Percentiles rank a stretch among this genome's conserved stretches.
phyloP scores from a whole-genome alignment of 1,284 basidiomycete species.

The Ceratobasidium sp. region DNA sequence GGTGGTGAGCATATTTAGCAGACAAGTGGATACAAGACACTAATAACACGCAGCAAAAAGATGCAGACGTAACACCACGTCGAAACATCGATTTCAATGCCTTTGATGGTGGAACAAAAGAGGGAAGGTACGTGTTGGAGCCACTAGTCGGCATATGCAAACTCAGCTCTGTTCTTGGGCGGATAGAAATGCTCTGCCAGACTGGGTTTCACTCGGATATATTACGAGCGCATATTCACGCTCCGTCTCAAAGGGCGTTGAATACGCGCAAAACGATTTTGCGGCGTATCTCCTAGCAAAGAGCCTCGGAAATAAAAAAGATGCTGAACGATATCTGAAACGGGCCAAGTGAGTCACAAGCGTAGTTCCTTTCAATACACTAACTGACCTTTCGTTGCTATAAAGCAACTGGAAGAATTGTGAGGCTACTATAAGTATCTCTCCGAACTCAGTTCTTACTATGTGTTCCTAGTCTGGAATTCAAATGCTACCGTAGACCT shows the following conservation, averaged over 20 bases:
- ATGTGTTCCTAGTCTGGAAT: constrained; percentile 9
- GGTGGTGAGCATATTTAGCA: neutral
- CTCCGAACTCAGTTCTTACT: neutral
- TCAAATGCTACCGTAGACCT: constrained; percentile 20
- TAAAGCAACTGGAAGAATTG: constrained; percentile 33
- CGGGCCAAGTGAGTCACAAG: neutral
- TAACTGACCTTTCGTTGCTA: neutral
- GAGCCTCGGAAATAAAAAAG: constrained; percentile 3
- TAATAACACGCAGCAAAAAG: constrained; percentile 16
- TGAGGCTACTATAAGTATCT: neutral
- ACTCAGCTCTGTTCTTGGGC: neutral
- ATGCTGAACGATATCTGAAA: constrained; percentile 19
- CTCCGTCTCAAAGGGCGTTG: constrained; percentile 28
- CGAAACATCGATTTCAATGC: constrained; percentile 33
- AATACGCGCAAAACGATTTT: constrained; percentile 33
- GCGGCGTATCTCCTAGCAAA: constrained; percentile 26
- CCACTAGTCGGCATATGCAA: neutral
- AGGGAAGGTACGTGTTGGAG: constrained; percentile 8
- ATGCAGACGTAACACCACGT: constrained; percentile 26
- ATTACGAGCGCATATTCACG: constrained; percentile 26
- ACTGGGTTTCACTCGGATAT: constrained; percentile 32
- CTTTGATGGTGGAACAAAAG: constrained; percentile 32
- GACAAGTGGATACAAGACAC: neutral
- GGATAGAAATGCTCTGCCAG: constrained; percentile 22
- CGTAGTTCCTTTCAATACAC: neutral